Conservation (phyloP, 2,329 filamentous ascomycete genomes). For the Ophiostoma pallidulum region DNA sequence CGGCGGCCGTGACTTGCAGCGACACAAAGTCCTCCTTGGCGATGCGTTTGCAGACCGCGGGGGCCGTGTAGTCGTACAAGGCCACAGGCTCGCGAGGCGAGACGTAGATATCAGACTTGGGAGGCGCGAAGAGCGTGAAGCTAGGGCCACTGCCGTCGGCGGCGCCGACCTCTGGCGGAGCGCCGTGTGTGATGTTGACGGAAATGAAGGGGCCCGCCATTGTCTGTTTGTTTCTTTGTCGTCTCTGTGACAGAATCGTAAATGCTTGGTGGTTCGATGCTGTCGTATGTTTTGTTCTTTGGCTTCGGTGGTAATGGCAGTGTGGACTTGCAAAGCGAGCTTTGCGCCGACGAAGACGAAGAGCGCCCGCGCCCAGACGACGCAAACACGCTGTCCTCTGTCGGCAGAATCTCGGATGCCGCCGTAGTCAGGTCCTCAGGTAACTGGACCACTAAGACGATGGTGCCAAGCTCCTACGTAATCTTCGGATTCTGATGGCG, state of each 20-base stretch:
- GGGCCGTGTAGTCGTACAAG: constrained; percentile 10
- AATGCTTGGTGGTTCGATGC: too few species aligned
- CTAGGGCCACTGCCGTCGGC: constrained; percentile 3
- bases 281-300: too few species aligned
- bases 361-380: too few species aligned
- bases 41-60: constrained; percentile 8
- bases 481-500: too few species aligned
- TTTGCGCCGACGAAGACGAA: too few species aligned
- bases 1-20: constrained; percentile 9
- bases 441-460: too few species aligned
- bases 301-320: too few species aligned
- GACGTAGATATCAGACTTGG: constrained; percentile 15
- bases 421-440: too few species aligned
- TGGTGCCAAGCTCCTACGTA: too few species aligned
- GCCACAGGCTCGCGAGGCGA: constrained; percentile 7
- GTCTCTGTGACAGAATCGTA: too few species aligned
- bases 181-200: constrained; percentile 2
- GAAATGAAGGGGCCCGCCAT: neutral
- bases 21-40: constrained; percentile 7
- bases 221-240: too few species aligned
- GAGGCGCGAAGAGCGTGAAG: constrained; percentile 10
- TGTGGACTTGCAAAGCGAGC: too few species aligned
- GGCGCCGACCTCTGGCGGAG: neutral
- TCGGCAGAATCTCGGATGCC: constrained; percentile 3
- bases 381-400: neutral